A percentile compares a stretch with the other conserved stretches of the same genome.
Conservation (phyloP, 192 early-diverging fungal species). For the Backusella macrospora region DNA sequence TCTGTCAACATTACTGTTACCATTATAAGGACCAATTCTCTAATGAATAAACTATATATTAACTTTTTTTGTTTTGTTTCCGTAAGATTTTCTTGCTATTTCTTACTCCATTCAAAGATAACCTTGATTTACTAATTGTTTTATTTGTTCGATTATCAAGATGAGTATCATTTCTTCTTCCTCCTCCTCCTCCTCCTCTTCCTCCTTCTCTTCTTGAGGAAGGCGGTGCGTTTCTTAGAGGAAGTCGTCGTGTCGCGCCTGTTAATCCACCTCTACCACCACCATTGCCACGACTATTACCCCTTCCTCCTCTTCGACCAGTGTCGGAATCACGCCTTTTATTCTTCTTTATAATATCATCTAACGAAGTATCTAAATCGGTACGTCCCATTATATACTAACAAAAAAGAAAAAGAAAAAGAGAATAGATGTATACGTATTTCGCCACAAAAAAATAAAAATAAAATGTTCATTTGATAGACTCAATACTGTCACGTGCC, state of each 20-base stretch:
- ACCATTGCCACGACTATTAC: background rate
- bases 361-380: constrained; percentile 10
- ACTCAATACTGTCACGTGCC: background rate
- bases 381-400: constrained; percentile 1
- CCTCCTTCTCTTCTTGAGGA: background rate
- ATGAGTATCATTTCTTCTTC: background rate
- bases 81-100: background rate
- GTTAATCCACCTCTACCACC: background rate
- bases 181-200: background rate
- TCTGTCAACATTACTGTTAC: background rate
- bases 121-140: background rate
- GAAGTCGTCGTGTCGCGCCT: too few relatives aligned
- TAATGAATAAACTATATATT: background rate
- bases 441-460: background rate
- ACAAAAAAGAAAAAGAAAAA: background rate
- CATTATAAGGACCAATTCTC: background rate
- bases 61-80: background rate
- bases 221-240: background rate
- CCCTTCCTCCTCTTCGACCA: background rate
- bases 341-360: constrained; percentile 12
- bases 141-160: constrained; percentile 6
- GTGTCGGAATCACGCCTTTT: background rate
- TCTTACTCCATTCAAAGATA: background rate
- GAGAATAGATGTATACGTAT: background rate
- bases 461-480: background rate